These are phyloP conservation scores for Pseudocohnilembus persalinus DNA, from an alignment of 169 alveolate species.

Conservation along the genomic window DNA sequence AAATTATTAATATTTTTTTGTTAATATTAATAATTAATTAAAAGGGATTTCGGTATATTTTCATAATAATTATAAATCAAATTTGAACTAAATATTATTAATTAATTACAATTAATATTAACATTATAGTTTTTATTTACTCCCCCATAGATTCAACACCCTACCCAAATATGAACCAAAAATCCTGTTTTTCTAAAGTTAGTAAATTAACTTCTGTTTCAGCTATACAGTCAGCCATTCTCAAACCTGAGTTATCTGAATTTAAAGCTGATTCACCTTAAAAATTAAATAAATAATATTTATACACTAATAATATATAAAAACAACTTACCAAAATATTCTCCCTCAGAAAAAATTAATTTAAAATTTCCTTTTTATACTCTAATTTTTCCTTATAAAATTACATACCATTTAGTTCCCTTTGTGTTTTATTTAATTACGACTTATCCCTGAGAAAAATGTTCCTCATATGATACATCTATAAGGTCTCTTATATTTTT, in stretches of 20 bases:
- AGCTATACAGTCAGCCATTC: constrained; percentile 1
- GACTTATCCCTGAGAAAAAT: constrained; percentile 4
- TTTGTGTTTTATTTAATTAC: constrained; percentile 18
- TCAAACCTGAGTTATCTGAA: neutral
- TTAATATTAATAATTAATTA: too few species aligned
- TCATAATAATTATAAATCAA: too few species aligned
- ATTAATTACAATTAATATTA: too few species aligned
- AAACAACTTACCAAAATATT: constrained; percentile 11
- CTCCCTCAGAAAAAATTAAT: constrained; percentile 21
- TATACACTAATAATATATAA: too few species aligned
- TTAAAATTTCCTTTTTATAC: constrained; percentile 12
- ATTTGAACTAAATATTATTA: too few species aligned
- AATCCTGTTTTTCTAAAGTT: constrained; percentile 27
- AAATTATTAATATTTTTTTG: too few species aligned
- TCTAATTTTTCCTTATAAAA: constrained; percentile 11
- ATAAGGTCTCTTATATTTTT: constrained; percentile 25
- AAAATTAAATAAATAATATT: too few species aligned
- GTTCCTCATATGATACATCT: constrained; percentile 17
- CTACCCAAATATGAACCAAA: constrained; percentile 28
- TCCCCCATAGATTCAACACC: constrained; percentile 16
- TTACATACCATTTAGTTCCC: constrained; percentile 28
- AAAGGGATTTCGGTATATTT: too few species aligned
- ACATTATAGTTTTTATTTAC: too few species aligned
- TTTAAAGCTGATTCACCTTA: neutral
- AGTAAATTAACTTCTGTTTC: constrained; percentile 4